Percentiles rank a stretch among this genome's conserved stretches.
Conservation (phyloP, 768 basidiomycete species). For the Serendipita indica region DNA sequence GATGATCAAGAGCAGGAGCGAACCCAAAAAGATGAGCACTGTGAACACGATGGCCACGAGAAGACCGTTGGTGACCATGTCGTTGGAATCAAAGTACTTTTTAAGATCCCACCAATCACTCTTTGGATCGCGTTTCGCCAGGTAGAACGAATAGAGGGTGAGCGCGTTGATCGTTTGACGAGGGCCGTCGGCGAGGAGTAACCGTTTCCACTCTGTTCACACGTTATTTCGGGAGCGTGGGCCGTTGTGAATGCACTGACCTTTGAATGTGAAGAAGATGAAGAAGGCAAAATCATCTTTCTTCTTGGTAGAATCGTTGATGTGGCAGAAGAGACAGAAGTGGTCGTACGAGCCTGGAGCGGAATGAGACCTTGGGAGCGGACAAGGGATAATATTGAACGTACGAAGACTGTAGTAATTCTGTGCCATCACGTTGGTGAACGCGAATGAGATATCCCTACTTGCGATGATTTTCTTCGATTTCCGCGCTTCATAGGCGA, state of each 20-base stretch:
- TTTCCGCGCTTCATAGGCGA: slow-evolving; percentile 86
- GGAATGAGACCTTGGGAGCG: slow-evolving; percentile 5
- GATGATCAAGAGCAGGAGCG: slow-evolving; percentile 60
- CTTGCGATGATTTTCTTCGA: slow-evolving; percentile 87
- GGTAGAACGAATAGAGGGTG: slow-evolving; percentile 84
- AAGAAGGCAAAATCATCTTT: slow-evolving; percentile 99
- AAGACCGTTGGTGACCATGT: slow-evolving; percentile 61
- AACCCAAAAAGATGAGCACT: slow-evolving; percentile 72
- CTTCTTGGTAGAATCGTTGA: slow-evolving; percentile 86
- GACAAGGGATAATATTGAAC: slow-evolving; percentile 21
- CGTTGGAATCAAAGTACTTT: slow-evolving; percentile 67
- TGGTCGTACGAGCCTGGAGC: slow-evolving; percentile 78
- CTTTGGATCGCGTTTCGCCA: slow-evolving; percentile 32
- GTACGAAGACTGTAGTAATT: slow-evolving; percentile 89
- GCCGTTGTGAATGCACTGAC: slow-evolving; percentile 32
- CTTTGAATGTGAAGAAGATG: slow-evolving; percentile 98
- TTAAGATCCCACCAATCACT: slow-evolving; percentile 51
- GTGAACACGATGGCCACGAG: slow-evolving; percentile 86
- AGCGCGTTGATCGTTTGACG: slow-evolving; percentile 96
- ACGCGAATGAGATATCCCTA: slow-evolving; percentile 94
- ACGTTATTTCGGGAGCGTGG: slow-evolving; percentile 1
- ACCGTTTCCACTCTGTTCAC: slow-evolving; percentile 63
- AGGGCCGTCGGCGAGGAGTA: slow-evolving; percentile 84
- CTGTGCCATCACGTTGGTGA: slow-evolving; percentile 95
- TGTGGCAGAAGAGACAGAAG: slow-evolving; percentile 97